These are phyloP conservation scores for Stachybotrys elegans DNA, from an alignment of 2,329 filamentous ascomycete species.

Conservation along the genomic window DNA sequence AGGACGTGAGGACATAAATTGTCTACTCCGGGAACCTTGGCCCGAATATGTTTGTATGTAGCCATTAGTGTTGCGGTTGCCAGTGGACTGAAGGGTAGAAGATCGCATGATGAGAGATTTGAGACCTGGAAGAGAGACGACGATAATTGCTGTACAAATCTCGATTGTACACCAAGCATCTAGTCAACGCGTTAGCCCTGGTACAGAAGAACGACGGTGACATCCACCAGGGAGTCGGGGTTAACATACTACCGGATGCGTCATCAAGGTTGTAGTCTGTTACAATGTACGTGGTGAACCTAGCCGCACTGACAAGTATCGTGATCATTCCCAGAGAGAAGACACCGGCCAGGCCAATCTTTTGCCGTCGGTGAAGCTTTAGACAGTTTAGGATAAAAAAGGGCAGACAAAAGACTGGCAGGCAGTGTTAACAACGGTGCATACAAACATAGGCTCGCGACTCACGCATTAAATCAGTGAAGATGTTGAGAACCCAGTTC, in stretches of 20 bases:
- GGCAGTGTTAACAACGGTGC: too few species aligned
- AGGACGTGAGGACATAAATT: too few species aligned
- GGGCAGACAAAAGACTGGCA: not conserved
- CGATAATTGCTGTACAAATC: not conserved
- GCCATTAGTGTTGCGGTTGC: too few species aligned
- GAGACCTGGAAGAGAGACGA: conserved; percentile 1
- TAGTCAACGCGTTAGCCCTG: not conserved
- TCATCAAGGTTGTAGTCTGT: not conserved
- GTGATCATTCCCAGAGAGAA: conserved; percentile 2
- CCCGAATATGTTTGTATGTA: too few species aligned
- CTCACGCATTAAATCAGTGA: not conserved
- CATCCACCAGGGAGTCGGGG: not conserved
- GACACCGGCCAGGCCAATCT: not conserved
- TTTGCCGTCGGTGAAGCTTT: not conserved
- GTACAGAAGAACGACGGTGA: not conserved
- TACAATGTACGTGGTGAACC: not conserved
- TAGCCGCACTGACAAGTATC: not conserved
- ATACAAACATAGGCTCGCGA: not conserved
- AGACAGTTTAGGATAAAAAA: conserved; percentile 2
- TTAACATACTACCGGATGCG: not conserved
- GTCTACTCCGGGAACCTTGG: too few species aligned
- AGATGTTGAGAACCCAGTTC: conserved; percentile 1
- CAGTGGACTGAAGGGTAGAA: too few species aligned
- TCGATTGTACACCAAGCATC: conserved; percentile 2
- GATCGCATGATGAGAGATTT: not conserved